Percentiles rank a stretch among this genome's conserved stretches.
Conservation (phyloP, 2,329 filamentous ascomycete genomes). For the Waltergamsia citrina region DNA sequence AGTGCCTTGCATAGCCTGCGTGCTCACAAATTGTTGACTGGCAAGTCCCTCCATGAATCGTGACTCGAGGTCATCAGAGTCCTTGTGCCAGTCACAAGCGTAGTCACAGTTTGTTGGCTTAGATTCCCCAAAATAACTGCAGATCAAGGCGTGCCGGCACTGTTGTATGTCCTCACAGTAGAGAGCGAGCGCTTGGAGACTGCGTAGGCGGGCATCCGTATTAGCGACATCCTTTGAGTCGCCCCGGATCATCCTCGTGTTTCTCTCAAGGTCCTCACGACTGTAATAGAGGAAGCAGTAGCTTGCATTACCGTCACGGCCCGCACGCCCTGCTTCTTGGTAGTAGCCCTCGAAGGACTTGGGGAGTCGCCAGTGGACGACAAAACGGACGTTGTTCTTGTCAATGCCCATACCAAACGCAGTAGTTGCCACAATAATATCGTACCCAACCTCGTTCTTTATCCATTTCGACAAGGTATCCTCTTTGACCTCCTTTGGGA, state of each 20-base stretch:
- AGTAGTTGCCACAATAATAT: slow-evolving; percentile 89
- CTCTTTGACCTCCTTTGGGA: slow-evolving; percentile 59
- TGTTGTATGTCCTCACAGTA: slow-evolving; percentile 71
- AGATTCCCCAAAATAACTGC: slow-evolving; percentile 59
- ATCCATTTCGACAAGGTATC: slow-evolving; percentile 66
- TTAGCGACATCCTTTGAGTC: slow-evolving; percentile 28
- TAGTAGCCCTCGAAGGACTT: slow-evolving; percentile 96
- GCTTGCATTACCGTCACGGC: slow-evolving; percentile 78
- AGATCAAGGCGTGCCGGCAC: slow-evolving; percentile 71
- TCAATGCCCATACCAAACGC: slow-evolving; percentile 98
- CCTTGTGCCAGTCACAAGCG: slow-evolving; percentile 74
- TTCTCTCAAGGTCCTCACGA: slow-evolving; percentile 73
- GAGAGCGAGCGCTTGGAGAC: slow-evolving; percentile 57
- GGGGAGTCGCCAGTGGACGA: slow-evolving; percentile 87
- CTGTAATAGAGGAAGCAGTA: slow-evolving; percentile 89
- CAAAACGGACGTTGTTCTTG: slow-evolving; percentile 88
- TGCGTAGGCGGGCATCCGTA: slow-evolving; percentile 46
- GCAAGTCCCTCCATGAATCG: slow-evolving; percentile 47
- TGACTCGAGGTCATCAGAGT: slow-evolving; percentile 44
- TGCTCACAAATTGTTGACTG: slow-evolving; percentile 54
- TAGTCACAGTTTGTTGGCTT: slow-evolving; percentile 52
- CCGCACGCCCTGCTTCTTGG: slow-evolving; percentile 87
- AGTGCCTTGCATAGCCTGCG: slow-evolving; percentile 48
- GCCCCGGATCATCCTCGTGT: slow-evolving; percentile 45
- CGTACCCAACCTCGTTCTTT: slow-evolving; percentile 64